Base-by-base conservation (phyloP, 371 early-diverging fungal genomes). In the Blakeslea trispora region DNA sequence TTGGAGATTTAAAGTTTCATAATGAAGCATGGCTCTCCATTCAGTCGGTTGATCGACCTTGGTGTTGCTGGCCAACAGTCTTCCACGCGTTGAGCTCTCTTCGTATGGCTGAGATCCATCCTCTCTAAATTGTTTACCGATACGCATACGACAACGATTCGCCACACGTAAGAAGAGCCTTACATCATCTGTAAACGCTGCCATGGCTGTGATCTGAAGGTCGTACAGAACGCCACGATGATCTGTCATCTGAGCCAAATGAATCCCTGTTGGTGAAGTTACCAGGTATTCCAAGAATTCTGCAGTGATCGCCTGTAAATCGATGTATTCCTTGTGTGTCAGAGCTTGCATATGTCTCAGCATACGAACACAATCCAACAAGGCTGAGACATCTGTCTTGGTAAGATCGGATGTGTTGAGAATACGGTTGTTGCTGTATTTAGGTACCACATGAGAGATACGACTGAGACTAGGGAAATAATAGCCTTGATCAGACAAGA, bases 221-320 rank as follows among this genome's bases (percentile, higher is more conserved):
- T 86, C 87, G 63, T 84, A 84, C 35, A 86, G 64, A 5, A 84
- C 81, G 1, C 84, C 82, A 21, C 84, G 79, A 54, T 86, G 84
- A 61, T 86, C 84, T 7, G 84, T 79, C 68, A 82, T 73, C 42
- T 83, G 82, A 19, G 84, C 82, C 21, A 77, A 74, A 58, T 77
- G 67, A 46, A 84, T 81, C 8, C 85, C 85, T 18, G 84, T 80
- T 1, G 85, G 83, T 0, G 80, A 81, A 49, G 82, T 84, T 19
- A 86, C 72, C 18, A 84, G 62, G 35, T 80, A 77, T 53, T 85
- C 85, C 50, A 86, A 49, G 50, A 82, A 81, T 28, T 82, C 77
- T 1, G 84, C 81, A 24, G 81, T 74, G 40, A 81, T 76, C 8
- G 75, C 74, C 21, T 74, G 75, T 2, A 86, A 60, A 41, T 84